Evolutionary conservation across 1,284 basidiomycete genomes (phyloP), one percentile per base, ranked within the genome.

Genomic region (Mycena sp.): DNA sequence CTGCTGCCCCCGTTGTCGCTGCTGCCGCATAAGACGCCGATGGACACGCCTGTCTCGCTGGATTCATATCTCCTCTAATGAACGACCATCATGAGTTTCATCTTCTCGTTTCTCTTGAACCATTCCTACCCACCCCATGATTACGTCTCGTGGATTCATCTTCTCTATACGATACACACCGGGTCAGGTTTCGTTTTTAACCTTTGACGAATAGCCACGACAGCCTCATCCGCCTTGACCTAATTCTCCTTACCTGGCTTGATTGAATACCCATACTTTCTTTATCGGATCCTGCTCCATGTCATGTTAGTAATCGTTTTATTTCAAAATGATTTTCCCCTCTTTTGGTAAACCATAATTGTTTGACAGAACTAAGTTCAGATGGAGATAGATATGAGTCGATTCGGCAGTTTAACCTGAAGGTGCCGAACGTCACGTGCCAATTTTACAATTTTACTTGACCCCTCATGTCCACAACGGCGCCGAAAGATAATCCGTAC

Each of bases 81-180:
- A 77, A 86, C 75, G 85, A 87, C 82, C 74, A 65, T 84, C 73
- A 88, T 81, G 86, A 88, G 75, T 72, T 74, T 77, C 74, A 75
- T 73, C 74, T 75, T 78, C 77, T 75, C 76, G 78, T 76, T 72
- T 71, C 69, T 71, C 70, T 74, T 74, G 70, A 67, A 72, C 70
- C 67, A 73, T 74, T 73, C 73, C 76, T 78, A 77, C 77, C 66
- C 64, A 74, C 74, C 72, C 61, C 61, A 63, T 63, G 61, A 58
- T 58, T 52, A 70, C 72, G 72, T 75, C 72, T 75, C 73, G 72
- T 80, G 78, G 79, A 75, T 77, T 63, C 69, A 72, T 69, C 68
- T 77, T 79, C 75, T 75, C 69, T 61, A 71, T 90, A 90, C 80
- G 77, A 77, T 89, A 88, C 82, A 80, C 72, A 78, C 82, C 81